These are phyloP conservation scores for Grigorovia jiainica DNA, from an alignment of 805 yeast species.

Conservation along the genomic window DNA sequence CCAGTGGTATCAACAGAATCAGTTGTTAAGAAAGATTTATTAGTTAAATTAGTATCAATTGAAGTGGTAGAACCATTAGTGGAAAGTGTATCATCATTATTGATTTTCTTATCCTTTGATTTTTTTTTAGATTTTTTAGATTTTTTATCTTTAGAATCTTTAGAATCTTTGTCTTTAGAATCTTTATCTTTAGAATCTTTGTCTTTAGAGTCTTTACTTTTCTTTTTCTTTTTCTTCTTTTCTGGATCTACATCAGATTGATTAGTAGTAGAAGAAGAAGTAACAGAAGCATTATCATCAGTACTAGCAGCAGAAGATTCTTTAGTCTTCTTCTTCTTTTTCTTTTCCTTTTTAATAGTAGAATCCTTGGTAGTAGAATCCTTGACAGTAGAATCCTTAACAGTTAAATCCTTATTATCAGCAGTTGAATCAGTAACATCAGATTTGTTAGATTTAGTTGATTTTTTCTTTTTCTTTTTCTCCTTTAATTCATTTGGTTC, in stretches of 20 bases:
- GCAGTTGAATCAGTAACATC: background rate
- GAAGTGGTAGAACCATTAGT: background rate
- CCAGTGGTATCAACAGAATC: background rate
- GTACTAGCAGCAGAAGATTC: background rate
- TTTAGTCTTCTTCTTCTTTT: background rate
- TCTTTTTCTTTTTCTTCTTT: background rate
- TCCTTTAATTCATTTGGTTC: no score
- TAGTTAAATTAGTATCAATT: background rate
- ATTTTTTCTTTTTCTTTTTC: background rate
- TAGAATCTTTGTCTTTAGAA: background rate
- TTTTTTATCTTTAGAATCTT: background rate
- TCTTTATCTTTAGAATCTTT: background rate
- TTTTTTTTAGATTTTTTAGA: conserved; percentile 2
- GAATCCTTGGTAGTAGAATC: background rate
- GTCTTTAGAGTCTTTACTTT: background rate
- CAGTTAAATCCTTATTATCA: background rate
- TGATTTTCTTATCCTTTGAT: conserved; percentile 1
- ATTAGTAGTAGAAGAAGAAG: background rate
- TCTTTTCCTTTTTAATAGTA: background rate
- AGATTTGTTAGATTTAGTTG: background rate
- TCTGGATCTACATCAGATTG: background rate
- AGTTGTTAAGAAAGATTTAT: no score
- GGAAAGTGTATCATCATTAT: conserved; percentile 1
- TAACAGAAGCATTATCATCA: background rate
- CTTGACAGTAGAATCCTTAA: background rate